Percentiles rank a stretch among this genome's conserved stretches.
Conservation (phyloP, 2,329 filamentous ascomycete genomes). For the Teratosphaeria zuluensis region DNA sequence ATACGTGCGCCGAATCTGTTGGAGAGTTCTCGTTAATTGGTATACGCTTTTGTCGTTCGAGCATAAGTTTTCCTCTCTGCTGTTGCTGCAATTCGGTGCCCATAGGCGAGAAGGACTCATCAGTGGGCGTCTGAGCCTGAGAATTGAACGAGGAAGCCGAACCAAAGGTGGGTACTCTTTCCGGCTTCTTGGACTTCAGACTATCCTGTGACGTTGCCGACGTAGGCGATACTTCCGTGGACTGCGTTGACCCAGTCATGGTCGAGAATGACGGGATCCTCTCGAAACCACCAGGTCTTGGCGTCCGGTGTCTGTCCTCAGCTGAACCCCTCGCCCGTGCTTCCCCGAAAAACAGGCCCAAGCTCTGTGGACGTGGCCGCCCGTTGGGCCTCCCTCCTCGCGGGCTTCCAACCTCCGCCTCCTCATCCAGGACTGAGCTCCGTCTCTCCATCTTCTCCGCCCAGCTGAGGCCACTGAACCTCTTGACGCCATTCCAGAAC, state of each 20-base stretch:
- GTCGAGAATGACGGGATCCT: slow-evolving; percentile 1
- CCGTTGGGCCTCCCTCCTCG: not conserved
- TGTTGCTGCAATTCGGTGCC: not conserved
- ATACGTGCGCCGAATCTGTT: not conserved
- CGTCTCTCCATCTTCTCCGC: not conserved
- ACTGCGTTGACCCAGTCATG: not conserved
- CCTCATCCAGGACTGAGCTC: not conserved
- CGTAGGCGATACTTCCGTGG: not conserved
- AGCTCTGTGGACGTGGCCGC: not conserved
- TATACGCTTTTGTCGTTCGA: not conserved
- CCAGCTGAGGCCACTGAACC: not conserved
- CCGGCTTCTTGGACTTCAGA: not conserved
- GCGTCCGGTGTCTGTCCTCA: not conserved
- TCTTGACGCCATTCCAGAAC: not conserved
- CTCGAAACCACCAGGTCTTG: not conserved
- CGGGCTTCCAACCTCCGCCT: not conserved
- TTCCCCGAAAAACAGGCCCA: not conserved
- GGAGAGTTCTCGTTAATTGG: not conserved
- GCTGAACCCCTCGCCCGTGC: not conserved
- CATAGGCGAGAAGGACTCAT: not conserved
- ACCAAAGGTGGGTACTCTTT: not conserved
- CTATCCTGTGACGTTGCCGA: not conserved
- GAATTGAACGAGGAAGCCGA: not conserved
- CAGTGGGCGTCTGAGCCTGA: not conserved
- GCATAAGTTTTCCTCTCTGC: not conserved